phyloP scores from a whole-genome alignment of 345 rosid genomes.

The Bretschneidera sinensis region DNA sequence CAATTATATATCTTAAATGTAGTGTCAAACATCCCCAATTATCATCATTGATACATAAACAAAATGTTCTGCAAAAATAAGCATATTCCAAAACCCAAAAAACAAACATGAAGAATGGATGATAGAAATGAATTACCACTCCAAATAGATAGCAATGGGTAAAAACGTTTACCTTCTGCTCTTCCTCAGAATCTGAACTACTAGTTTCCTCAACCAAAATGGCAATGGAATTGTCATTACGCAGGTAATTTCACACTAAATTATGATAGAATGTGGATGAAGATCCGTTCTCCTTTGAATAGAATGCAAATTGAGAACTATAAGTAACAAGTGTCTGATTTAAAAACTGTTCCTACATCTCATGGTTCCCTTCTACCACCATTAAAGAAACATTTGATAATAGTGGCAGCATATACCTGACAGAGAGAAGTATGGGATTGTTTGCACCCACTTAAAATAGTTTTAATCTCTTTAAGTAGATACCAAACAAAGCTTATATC shows the following conservation, averaged over 20 bases:
- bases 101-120: not conserved
- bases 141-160: not conserved
- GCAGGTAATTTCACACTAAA: too few species aligned
- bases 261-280: constrained; percentile 32
- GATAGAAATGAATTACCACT: not conserved
- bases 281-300: constrained; percentile 34
- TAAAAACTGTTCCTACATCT: constrained; percentile 30
- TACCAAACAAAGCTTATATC: too few species aligned
- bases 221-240: too few species aligned
- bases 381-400: constrained; percentile 30
- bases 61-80: not conserved
- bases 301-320: constrained; percentile 40
- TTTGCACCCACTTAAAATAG: too few species aligned
- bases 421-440: too few species aligned
- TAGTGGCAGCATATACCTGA: constrained; percentile 33
- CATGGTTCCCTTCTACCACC: constrained; percentile 46
- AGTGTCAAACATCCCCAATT: too few species aligned
- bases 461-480: too few species aligned
- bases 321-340: constrained; percentile 33
- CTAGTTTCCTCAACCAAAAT: constrained; percentile 48
- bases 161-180: constrained; percentile 32
- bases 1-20: not conserved
- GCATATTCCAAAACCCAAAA: too few species aligned
- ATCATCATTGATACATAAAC: not conserved
- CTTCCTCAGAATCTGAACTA: constrained; percentile 68